phyloP scores from a whole-genome alignment of 345 rosid species.

The Lenwebbia sp. region DNA sequence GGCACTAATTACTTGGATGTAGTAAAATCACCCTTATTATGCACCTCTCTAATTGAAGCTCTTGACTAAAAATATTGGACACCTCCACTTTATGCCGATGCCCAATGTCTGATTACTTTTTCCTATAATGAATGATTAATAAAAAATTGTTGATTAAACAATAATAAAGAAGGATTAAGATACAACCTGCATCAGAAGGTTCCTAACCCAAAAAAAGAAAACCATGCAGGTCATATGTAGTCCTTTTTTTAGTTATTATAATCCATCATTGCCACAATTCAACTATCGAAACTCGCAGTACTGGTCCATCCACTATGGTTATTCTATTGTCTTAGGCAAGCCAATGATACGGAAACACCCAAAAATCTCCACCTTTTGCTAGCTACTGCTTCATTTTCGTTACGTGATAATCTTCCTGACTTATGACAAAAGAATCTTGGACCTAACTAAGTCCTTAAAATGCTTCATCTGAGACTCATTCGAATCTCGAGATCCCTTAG shows the following conservation, averaged over 20 bases:
- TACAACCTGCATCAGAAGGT: not conserved
- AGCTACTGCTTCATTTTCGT: not conserved
- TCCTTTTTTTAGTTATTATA: not conserved
- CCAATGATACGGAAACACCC: not conserved
- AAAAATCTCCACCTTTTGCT: not conserved
- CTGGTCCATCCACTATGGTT: not conserved
- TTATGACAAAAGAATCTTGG: no score
- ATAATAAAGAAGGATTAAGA: not conserved
- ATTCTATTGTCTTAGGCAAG: not conserved
- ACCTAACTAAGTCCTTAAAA: no score
- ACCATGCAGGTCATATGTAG: not conserved
- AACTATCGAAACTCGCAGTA: not conserved
- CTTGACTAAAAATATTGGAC: not conserved
- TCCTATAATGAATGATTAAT: not conserved
- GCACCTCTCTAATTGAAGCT: not conserved
- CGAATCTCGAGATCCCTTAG: no score
- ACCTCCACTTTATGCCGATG: not conserved
- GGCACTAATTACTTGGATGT: not conserved
- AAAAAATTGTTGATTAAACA: not conserved
- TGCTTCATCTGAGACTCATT: no score
- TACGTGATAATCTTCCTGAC: no score
- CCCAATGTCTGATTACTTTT: not conserved
- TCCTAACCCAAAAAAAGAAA: not conserved
- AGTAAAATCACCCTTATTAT: not conserved
- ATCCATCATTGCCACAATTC: not conserved